phyloP scores from a whole-genome alignment of 257 asterid species.

The Ilex asprella region DNA sequence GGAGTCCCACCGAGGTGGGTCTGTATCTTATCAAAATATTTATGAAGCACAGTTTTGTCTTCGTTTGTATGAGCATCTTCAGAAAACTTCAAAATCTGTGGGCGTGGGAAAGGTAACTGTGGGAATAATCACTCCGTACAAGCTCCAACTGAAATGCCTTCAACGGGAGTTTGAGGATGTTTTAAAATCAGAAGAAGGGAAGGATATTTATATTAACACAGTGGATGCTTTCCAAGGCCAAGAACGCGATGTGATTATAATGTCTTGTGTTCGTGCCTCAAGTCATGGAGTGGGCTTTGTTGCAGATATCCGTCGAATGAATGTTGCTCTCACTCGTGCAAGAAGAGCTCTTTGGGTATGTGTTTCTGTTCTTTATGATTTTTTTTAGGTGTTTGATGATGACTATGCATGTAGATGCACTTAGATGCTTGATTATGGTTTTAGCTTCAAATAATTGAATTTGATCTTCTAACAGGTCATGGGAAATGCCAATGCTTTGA shows the following conservation, averaged over 20 bases:
- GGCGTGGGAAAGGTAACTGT: constrained; percentile 79
- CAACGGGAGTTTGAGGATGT: constrained; percentile 91
- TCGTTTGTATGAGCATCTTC: constrained; percentile 88
- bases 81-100: constrained; percentile 50
- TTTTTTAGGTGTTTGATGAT: constrained; percentile 2
- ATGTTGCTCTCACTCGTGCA: constrained; percentile 97
- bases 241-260: constrained; percentile 95
- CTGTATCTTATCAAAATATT: constrained; percentile 86
- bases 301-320: constrained; percentile 97
- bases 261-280: constrained; percentile 98
- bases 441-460: constrained; percentile 12
- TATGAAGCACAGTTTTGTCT: constrained; percentile 94
- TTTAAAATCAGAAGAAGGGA: constrained; percentile 85
- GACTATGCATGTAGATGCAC: neutral
- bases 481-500: constrained; percentile 88
- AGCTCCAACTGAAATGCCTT: constrained; percentile 92
- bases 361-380: neutral
- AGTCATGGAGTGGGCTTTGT: constrained; percentile 94
- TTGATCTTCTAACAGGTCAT: constrained; percentile 49
- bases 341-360: constrained; percentile 98
- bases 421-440: constrained; percentile 5
- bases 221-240: constrained; percentile 99
- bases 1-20: constrained; percentile 96
- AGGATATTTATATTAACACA: constrained; percentile 86
- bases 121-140: constrained; percentile 97